These are phyloP conservation scores for Pelargonium exstipulatum DNA, from an alignment of 441 rosid species.

Conservation along the genomic window DNA sequence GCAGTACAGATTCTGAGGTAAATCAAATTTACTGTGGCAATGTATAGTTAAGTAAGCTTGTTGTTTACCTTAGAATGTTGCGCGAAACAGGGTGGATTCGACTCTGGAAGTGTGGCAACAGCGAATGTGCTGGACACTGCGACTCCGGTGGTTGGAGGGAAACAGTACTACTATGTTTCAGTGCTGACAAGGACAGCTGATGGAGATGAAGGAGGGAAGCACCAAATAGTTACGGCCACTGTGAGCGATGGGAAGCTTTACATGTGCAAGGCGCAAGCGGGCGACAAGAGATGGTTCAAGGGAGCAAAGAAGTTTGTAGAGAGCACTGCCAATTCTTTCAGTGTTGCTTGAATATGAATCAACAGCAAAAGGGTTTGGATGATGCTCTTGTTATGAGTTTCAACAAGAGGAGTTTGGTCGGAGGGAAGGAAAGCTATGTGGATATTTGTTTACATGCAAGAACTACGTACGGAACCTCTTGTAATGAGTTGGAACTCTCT, in stretches of 20 bases:
- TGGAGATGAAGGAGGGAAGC: constrained; percentile 96
- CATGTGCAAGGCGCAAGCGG: constrained; percentile 97
- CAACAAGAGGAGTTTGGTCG: neutral
- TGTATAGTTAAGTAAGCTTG: too few species aligned
- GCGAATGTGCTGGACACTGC: constrained; percentile 74
- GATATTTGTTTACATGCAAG: neutral
- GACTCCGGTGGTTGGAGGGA: constrained; percentile 43
- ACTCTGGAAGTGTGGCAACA: constrained; percentile 61
- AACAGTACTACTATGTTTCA: constrained; percentile 51
- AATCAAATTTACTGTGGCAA: too few species aligned
- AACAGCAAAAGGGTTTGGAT: constrained; percentile 10
- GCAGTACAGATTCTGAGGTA: constrained; percentile 78
- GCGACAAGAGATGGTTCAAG: constrained; percentile 99
- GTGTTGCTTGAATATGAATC: constrained; percentile 50
- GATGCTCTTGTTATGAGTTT: constrained; percentile 5
- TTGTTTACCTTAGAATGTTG: too few species aligned
- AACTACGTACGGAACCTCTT: neutral
- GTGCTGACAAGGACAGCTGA: constrained; percentile 93
- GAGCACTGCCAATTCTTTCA: constrained; percentile 67
- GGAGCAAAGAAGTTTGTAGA: constrained; percentile 84
- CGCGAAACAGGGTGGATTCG: constrained; percentile 91
- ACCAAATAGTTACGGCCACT: constrained; percentile 68
- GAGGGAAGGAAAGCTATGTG: neutral
- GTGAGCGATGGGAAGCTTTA: constrained; percentile 79
- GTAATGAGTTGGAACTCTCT: neutral